Evolutionary conservation across 345 rosid genomes (phyloP).

Genomic region (Hibiscus syriacus): DNA sequence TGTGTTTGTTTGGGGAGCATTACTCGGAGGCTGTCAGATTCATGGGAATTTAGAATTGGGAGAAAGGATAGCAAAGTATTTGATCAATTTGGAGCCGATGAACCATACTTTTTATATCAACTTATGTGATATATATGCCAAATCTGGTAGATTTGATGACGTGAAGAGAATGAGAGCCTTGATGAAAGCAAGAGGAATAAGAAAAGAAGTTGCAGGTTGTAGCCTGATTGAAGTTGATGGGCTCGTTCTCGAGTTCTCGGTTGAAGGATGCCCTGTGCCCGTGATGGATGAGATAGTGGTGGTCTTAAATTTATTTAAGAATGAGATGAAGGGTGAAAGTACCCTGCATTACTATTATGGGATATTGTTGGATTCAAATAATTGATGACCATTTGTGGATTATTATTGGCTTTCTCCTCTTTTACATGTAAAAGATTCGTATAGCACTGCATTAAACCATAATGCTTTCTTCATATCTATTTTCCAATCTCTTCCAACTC

Average conservation of each 20-base stretch:
- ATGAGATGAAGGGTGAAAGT: constrained; percentile 22
- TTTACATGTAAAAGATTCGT: too few relatives aligned
- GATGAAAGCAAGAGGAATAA: constrained; percentile 40
- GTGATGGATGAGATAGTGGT: constrained; percentile 23
- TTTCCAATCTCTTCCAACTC: too few relatives aligned
- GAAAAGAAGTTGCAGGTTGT: constrained; percentile 46
- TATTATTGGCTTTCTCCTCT: background rate
- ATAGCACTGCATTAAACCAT: too few relatives aligned
- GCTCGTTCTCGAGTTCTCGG: constrained; percentile 41
- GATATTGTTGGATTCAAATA: constrained; percentile 4
- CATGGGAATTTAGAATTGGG: constrained; percentile 42
- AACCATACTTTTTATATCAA: constrained; percentile 50
- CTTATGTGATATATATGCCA: constrained; percentile 50
- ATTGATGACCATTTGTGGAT: background rate
- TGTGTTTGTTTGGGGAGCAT: constrained; percentile 54
- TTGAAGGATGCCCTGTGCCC: constrained; percentile 27
- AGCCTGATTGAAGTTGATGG: constrained; percentile 57
- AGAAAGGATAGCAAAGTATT: constrained; percentile 35
- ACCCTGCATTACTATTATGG: background rate
- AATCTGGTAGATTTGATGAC: constrained; percentile 37
- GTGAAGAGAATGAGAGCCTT: constrained; percentile 31
- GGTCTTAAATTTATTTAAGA: constrained; percentile 26
- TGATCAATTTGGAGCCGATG: constrained; percentile 41
- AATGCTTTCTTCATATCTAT: too few relatives aligned
- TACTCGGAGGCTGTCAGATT: constrained; percentile 59